phyloP scores from a whole-genome alignment of 176 grass and related monocot genomes.

The Avena insularis region DNA sequence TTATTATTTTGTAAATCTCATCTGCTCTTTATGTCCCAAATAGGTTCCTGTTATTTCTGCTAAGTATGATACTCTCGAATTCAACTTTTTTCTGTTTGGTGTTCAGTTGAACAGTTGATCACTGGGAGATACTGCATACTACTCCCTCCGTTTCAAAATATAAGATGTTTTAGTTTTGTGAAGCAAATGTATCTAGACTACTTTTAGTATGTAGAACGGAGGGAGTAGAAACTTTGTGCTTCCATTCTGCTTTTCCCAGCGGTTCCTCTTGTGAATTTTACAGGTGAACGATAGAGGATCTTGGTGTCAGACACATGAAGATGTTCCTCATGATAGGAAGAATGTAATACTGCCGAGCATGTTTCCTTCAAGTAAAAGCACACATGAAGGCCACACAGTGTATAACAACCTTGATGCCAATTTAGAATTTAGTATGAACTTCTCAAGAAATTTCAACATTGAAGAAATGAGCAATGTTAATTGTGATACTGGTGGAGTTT shows the following conservation, averaged over 20 bases:
- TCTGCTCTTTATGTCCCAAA: neutral
- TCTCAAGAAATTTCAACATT: constrained; percentile 29
- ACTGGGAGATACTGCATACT: constrained; percentile 13
- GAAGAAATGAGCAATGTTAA: constrained; percentile 33
- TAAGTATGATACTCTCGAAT: constrained; percentile 11
- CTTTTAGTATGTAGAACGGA: too few relatives aligned
- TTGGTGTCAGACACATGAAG: constrained; percentile 72
- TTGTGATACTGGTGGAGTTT: constrained; percentile 38
- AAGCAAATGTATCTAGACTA: too few relatives aligned
- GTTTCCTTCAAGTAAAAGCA: constrained; percentile 76
- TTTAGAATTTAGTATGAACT: constrained; percentile 2
- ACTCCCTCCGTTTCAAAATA: too few relatives aligned
- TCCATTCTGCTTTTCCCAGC: constrained; percentile 22
- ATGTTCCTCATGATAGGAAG: constrained; percentile 68
- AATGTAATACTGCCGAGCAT: constrained; percentile 80
- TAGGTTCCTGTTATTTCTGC: neutral
- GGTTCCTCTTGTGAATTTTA: constrained; percentile 32
- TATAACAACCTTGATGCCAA: constrained; percentile 34
- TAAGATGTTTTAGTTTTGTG: too few relatives aligned
- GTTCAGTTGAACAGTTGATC: constrained; percentile 4
- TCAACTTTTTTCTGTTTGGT: neutral
- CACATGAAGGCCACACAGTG: constrained; percentile 25
- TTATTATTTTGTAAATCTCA: neutral
- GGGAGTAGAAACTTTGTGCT: neutral
- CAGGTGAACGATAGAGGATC: constrained; percentile 82